Evolutionary conservation across 2,329 filamentous ascomycete genomes (phyloP), one percentile per base, ranked within the genome.

Genomic region (Colletotrichum aenigma): DNA sequence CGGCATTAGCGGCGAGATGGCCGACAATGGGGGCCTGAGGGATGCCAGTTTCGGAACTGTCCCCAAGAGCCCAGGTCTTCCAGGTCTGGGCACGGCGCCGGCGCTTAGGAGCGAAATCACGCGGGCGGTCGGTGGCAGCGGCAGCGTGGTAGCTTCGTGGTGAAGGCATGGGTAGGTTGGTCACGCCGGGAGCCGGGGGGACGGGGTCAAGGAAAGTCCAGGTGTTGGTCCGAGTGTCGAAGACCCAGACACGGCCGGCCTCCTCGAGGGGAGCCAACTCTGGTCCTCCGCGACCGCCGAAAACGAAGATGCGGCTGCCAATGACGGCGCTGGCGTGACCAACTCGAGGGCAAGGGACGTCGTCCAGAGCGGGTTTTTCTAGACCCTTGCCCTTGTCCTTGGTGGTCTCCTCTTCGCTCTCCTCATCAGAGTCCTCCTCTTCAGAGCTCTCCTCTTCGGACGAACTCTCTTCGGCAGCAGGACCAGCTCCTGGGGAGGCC

Each of bases 201-300:
- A 77, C 87, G 68, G 95, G 94, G 75, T 91, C 87, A 21, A 96
- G 85, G 75, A 87, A 88, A 6, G 88, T 86, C 96, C 95, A 98
- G 15, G 84, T 85, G 70, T 89, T 85, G n/a, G 87, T 86, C 74
- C 88, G 86, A 1, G 93, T 92, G 81, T 95, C 91, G 80, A 94
- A 96, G 34, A 92, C 87, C 95, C 95, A 97, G 67, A 97, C 88
- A 4, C 91, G 88, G 18, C 95, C 95, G 13, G 87, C 83, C 80
- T 98, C 95, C 68, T 96, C 91, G 13, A 98, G 87, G 1, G 94
- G 92, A 3, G 90, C 86, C 90, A 94, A 93, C 32, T 91, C 91
- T 4, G 88, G 84, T 0, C 94, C 94, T 38, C 93, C 93, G 60
- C 94, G 92, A 12, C 96, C 95, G 64, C 95, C 95, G 83, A 96